Percentiles rank a stretch among this genome's conserved stretches.
Conservation (phyloP, 78 protist genomes). For the Dictyostelium brefeldianum region DNA sequence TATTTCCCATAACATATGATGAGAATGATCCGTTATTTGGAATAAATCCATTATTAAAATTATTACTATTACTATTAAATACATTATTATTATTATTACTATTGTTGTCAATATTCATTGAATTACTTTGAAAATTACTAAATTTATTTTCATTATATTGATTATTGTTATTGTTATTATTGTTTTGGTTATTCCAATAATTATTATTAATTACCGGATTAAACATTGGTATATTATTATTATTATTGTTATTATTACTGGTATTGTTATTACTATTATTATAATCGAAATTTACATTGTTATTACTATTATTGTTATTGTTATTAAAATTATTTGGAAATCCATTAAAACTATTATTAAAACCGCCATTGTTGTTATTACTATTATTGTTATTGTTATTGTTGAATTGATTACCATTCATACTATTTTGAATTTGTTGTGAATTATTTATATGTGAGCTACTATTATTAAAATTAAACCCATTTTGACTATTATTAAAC, state of each 20-base stretch:
- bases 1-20: no score
- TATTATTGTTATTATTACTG: neutral
- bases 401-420: neutral
- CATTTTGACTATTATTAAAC: slow-evolving; percentile 2
- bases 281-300: neutral
- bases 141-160: neutral
- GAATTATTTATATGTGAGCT: neutral
- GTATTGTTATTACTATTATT: slow-evolving; percentile 3
- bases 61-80: neutral
- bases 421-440: neutral
- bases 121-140: neutral
- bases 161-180: neutral
- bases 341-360: neutral
- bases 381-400: neutral
- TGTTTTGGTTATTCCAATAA: neutral
- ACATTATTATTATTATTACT: neutral
- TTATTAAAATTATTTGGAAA: neutral
- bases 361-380: neutral
- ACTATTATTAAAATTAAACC: neutral
- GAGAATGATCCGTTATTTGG: slow-evolving; percentile 5
- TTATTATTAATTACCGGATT: neutral
- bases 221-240: neutral
- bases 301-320: neutral
- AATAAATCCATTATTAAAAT: no score
- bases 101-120: neutral